A percentile compares a stretch with the other conserved stretches of the same genome.
phyloP scores from a whole-genome alignment of 768 basidiomycete species.

The Amanita phalloides region DNA sequence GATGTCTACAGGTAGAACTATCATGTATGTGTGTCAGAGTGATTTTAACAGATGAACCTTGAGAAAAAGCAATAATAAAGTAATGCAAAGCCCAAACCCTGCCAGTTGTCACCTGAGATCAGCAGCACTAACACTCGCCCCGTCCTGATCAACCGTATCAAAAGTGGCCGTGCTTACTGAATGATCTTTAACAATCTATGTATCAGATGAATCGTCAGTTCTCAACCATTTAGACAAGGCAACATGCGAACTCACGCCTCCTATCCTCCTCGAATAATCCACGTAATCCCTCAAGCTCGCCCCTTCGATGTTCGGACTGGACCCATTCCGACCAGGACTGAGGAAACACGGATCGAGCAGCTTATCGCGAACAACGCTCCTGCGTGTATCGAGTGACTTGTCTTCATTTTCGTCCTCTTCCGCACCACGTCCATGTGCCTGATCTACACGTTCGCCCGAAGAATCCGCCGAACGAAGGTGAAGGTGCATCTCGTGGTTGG shows the following conservation, averaged over 20 bases:
- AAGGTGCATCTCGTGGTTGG: background rate
- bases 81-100: too few relatives aligned
- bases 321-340: background rate
- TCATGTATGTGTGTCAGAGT: too few relatives aligned
- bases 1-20: too few relatives aligned
- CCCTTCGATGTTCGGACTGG: conserved; percentile 11
- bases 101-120: too few relatives aligned
- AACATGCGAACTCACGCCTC: conserved; percentile 14
- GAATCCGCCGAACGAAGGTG: background rate
- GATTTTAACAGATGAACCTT: too few relatives aligned
- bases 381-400: background rate
- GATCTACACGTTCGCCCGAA: background rate
- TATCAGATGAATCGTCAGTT: background rate
- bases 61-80: too few relatives aligned
- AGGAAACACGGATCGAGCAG: conserved; percentile 1
- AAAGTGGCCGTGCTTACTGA: conserved; percentile 21
- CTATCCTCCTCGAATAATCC: conserved; percentile 28
- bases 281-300: conserved; percentile 27
- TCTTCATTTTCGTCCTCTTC: background rate
- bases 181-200: conserved; percentile 17
- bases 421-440: background rate
- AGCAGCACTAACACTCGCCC: background rate
- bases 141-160: conserved; percentile 10
- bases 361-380: background rate
- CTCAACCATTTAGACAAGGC: background rate